Evolutionary conservation across 805 yeast genomes (phyloP).

Genomic region (Cyberlindnera americana): DNA sequence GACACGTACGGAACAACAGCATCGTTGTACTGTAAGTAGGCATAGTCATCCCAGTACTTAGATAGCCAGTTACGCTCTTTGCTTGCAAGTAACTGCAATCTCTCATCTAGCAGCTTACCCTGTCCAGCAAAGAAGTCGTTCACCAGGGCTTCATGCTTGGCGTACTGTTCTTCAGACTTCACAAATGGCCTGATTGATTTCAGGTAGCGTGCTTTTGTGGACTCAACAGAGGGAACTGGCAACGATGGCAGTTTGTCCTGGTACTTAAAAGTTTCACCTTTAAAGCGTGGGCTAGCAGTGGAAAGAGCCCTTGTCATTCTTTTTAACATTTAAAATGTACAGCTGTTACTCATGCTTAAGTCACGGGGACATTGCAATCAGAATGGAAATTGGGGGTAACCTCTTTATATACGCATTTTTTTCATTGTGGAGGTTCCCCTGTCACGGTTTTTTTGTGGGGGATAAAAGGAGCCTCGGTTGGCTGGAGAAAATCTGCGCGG

Average conservation of each 20-base stretch:
- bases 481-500: neutral
- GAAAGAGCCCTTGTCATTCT: constrained; percentile 28
- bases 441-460: too few species aligned
- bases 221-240: constrained; percentile 80
- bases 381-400: too few species aligned
- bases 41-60: constrained; percentile 91
- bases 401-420: too few species aligned
- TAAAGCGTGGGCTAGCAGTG: constrained; percentile 27
- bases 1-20: constrained; percentile 95
- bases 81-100: constrained; percentile 48
- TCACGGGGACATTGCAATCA: neutral
- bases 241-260: constrained; percentile 75
- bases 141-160: constrained; percentile 52
- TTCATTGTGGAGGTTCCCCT: too few species aligned
- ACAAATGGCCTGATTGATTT: constrained; percentile 67
- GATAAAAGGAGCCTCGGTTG: constrained; percentile 16
- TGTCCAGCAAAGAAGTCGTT: constrained; percentile 66
- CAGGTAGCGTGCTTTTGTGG: constrained; percentile 68
- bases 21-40: constrained; percentile 86
- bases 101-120: constrained; percentile 65
- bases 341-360: too few species aligned
- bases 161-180: constrained; percentile 47
- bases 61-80: constrained; percentile 77
- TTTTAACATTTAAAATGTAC: constrained; percentile 15
- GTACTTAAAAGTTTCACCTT: constrained; percentile 68